Conservation (phyloP, 2,329 filamentous ascomycete genomes). For the Fusarium citri region DNA sequence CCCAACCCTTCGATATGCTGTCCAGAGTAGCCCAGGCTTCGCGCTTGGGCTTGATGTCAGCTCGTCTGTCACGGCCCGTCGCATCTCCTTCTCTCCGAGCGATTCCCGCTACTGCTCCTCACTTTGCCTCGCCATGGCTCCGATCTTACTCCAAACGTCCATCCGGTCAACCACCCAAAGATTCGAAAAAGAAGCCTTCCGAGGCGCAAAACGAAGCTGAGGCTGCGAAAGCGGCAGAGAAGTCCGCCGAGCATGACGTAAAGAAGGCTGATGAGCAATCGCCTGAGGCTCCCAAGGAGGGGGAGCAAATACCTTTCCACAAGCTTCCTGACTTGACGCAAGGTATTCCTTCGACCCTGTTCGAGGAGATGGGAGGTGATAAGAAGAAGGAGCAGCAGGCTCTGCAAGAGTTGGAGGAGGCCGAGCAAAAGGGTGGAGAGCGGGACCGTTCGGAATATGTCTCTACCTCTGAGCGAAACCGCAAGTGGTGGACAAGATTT, state of each 20-base stretch:
- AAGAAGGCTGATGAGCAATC: slow-evolving; percentile 41
- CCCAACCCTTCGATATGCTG: slow-evolving; percentile 54
- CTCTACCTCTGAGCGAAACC: slow-evolving; percentile 87
- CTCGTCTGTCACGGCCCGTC: slow-evolving; percentile 45
- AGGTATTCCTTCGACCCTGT: slow-evolving; percentile 91
- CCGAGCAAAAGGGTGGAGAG: slow-evolving; percentile 47
- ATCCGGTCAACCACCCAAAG: slow-evolving; percentile 19
- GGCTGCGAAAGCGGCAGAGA: slow-evolving; percentile 25
- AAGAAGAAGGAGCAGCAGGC: slow-evolving; percentile 51
- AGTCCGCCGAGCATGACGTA: slow-evolving; percentile 35
- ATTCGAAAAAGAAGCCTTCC: slow-evolving; percentile 32
- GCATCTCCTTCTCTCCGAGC: slow-evolving; percentile 43
- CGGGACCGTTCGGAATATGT: slow-evolving; percentile 77
- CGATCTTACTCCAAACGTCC: slow-evolving; percentile 46
- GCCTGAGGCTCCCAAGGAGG: slow-evolving; percentile 49
- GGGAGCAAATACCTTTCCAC: slow-evolving; percentile 64
- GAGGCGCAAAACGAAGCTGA: slow-evolving; percentile 34
- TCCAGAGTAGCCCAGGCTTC: slow-evolving; percentile 51
- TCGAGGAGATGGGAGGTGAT: slow-evolving; percentile 72
- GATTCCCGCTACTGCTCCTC: slow-evolving; percentile 37
- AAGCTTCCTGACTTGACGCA: slow-evolving; percentile 92
- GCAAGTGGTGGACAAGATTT: slow-evolving; percentile 80
- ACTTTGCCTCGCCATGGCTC: slow-evolving; percentile 45
- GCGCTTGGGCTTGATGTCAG: slow-evolving; percentile 49
- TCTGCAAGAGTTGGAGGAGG: slow-evolving; percentile 54